A percentile compares a stretch with the other conserved stretches of the same genome.
Conservation (phyloP, 2,329 filamentous ascomycete genomes). For the Beauveria scarabaeidicola region DNA sequence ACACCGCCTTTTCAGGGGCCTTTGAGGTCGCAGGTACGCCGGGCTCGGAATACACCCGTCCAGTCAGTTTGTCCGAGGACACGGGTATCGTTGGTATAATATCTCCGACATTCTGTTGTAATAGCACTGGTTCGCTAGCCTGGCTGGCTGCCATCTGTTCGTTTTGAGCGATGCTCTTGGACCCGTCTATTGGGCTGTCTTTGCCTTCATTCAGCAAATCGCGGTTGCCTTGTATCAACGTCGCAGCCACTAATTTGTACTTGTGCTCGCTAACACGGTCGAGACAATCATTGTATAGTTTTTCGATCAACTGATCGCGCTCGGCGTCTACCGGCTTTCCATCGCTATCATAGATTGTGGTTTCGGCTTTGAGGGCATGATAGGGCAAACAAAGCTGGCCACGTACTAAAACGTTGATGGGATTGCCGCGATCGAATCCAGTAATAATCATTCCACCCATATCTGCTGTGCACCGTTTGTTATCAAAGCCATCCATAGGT, state of each 20-base stretch:
- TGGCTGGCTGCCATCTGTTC: conserved; percentile 62
- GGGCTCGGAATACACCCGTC: conserved; percentile 62
- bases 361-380: conserved; percentile 68
- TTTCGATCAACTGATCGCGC: conserved; percentile 77
- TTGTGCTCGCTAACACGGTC: conserved; percentile 89
- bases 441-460: conserved; percentile 99
- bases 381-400: conserved; percentile 84
- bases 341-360: conserved; percentile 81
- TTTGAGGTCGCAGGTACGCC: conserved; percentile 61
- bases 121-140: conserved; percentile 43
- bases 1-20: conserved; percentile 66
- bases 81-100: conserved; percentile 52
- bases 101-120: conserved; percentile 44
- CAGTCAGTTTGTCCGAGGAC: conserved; percentile 60
- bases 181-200: conserved; percentile 63
- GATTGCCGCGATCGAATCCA: conserved; percentile 91
- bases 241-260: conserved; percentile 60
- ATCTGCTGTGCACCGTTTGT: conserved; percentile 70
- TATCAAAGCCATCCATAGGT: conserved; percentile 44
- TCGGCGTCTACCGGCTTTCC: conserved; percentile 68
- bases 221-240: conserved; percentile 73
- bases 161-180: conserved; percentile 59
- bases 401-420: conserved; percentile 81
- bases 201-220: conserved; percentile 74
- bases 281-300: conserved; percentile 88